Conservation (phyloP, 495 filamentous ascomycete genomes). For the Xylaria bambusicola region DNA sequence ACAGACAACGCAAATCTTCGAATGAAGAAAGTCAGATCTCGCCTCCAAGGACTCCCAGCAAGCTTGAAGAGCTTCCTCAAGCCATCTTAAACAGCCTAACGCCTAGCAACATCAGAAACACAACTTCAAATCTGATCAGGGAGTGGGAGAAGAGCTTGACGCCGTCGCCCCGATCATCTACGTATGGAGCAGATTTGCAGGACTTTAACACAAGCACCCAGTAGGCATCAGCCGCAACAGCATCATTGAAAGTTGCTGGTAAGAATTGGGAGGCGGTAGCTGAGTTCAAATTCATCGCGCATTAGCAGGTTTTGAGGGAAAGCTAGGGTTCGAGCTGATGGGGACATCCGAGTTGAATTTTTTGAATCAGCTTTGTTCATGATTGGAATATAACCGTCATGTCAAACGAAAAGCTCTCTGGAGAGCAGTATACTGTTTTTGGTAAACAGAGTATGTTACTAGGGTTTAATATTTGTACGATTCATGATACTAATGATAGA, state of each 20-base stretch:
- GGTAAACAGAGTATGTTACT: neutral
- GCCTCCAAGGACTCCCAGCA: slow-evolving; percentile 27
- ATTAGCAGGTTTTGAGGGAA: neutral
- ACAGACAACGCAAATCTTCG: slow-evolving; percentile 33
- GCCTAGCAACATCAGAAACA: slow-evolving; percentile 66
- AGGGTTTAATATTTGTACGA: neutral
- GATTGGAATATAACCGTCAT: neutral
- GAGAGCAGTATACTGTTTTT: slow-evolving; percentile 4
- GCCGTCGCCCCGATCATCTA: slow-evolving; percentile 23
- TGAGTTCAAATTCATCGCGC: neutral
- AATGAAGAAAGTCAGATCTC: slow-evolving; percentile 40
- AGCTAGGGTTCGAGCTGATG: neutral
- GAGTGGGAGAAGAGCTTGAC: slow-evolving; percentile 69
- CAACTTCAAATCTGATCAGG: slow-evolving; percentile 72
- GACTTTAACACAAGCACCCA: slow-evolving; percentile 6
- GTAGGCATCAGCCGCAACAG: neutral
- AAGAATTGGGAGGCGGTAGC: neutral
- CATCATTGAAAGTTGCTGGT: neutral
- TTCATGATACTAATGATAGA: slow-evolving; percentile 36
- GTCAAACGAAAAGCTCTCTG: neutral
- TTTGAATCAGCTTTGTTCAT: neutral
- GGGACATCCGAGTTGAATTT: neutral
- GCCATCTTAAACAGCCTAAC: slow-evolving; percentile 56
- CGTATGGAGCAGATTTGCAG: slow-evolving; percentile 16
- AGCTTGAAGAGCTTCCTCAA: slow-evolving; percentile 66